These are phyloP conservation scores for Cystofilobasidium capitatum DNA, from an alignment of 768 basidiomycete species.

Conservation along the genomic window DNA sequence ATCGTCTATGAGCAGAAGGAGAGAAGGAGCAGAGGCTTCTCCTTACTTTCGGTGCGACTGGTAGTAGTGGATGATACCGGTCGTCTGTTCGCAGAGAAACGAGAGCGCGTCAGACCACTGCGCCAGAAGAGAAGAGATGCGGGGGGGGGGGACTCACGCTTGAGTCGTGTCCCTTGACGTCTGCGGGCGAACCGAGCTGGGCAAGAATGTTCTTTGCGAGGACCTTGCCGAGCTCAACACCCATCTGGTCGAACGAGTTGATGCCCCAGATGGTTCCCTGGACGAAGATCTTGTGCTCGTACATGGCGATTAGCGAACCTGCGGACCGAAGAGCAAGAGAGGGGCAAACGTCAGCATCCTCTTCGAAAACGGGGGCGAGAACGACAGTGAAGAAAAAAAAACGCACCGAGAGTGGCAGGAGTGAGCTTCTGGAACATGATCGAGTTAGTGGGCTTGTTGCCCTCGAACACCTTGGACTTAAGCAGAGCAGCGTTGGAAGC, in stretches of 20 bases:
- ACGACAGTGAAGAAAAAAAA: constrained; percentile 1
- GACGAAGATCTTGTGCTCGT: constrained; percentile 98
- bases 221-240: constrained; percentile 46
- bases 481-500: constrained; percentile 66
- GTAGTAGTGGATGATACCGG: constrained; percentile 93
- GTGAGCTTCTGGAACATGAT: constrained; percentile 90
- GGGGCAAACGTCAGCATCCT: not conserved
- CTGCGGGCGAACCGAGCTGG: constrained; percentile 53
- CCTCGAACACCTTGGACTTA: constrained; percentile 97
- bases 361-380: constrained; percentile 13
- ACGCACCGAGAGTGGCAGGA: constrained; percentile 68
- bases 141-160: constrained; percentile 45
- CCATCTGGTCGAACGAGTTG: constrained; percentile 99
- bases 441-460: constrained; percentile 92
- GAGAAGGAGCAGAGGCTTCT: too few relatives aligned
- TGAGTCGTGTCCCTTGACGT: constrained; percentile 80
- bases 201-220: constrained; percentile 91
- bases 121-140: not conserved
- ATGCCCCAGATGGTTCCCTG: constrained; percentile 98
- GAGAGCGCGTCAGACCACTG: constrained; percentile 22
- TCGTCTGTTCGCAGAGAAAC: constrained; percentile 52
- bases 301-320: constrained; percentile 75
- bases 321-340: not conserved
- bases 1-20: too few relatives aligned
- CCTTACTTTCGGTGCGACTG: constrained; percentile 62